These are phyloP conservation scores for Breynia disticha DNA, from an alignment of 441 rosid species.

Conservation along the genomic window DNA sequence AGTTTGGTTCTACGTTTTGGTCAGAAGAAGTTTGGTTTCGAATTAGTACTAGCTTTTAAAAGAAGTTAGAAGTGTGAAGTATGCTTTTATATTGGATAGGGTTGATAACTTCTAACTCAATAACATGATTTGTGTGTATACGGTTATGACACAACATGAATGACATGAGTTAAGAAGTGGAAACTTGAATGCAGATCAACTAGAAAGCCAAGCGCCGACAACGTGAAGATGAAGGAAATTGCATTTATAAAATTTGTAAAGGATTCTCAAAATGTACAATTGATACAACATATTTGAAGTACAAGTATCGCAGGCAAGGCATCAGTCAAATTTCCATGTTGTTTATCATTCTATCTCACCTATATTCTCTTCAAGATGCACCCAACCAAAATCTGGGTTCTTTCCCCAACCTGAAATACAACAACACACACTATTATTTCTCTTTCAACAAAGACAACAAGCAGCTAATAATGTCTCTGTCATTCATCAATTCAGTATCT, in stretches of 20 bases:
- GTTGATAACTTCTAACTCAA: no score
- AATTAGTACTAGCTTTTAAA: no score
- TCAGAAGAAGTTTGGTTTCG: no score
- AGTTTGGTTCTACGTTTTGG: no score
- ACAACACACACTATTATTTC: neutral
- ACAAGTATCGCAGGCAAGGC: no score
- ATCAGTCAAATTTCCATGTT: conserved; percentile 11
- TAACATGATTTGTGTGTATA: no score
- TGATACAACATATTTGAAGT: conserved; percentile 19
- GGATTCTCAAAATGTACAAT: conserved; percentile 16
- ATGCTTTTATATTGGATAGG: no score
- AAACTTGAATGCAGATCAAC: neutral
- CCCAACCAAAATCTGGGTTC: conserved; percentile 18
- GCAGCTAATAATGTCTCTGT: neutral
- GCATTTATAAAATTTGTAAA: conserved; percentile 9
- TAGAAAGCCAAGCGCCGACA: neutral
- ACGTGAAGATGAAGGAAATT: neutral
- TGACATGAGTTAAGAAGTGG: no score
- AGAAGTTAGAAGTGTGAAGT: no score
- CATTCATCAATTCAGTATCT: neutral
- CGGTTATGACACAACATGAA: no score
- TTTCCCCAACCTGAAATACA: conserved; percentile 23
- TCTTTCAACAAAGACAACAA: neutral
- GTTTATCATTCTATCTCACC: conserved; percentile 12
- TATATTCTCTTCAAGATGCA: conserved; percentile 15